These are phyloP conservation scores for Didymella exigua DNA, from an alignment of 2,329 filamentous ascomycete genomes.

Conservation along the genomic window DNA sequence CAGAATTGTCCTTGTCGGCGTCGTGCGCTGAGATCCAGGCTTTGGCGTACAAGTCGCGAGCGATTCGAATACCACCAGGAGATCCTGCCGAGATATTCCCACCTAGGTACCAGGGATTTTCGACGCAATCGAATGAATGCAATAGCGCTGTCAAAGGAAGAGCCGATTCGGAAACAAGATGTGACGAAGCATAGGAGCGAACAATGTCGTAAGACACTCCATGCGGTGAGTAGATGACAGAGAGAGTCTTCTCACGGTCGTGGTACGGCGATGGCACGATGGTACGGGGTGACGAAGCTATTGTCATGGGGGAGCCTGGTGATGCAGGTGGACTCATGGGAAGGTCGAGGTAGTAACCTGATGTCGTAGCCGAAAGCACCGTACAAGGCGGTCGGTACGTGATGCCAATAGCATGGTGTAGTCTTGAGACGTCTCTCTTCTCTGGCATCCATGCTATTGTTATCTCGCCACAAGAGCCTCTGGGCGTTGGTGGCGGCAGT, in stretches of 20 bases:
- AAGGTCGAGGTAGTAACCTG: conserved; percentile 46
- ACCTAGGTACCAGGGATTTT: conserved; percentile 67
- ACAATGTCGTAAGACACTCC: conserved; percentile 63
- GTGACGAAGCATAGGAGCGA: conserved; percentile 60
- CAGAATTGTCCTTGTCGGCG: conserved; percentile 62
- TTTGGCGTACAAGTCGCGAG: conserved; percentile 58
- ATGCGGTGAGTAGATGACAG: conserved; percentile 69
- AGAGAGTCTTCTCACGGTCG: conserved; percentile 56
- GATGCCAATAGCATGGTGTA: conserved; percentile 72
- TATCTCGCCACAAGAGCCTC: conserved; percentile 67
- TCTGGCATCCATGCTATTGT: conserved; percentile 71
- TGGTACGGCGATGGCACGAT: conserved; percentile 42
- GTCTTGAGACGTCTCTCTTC: conserved; percentile 63
- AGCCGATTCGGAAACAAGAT: conserved; percentile 62
- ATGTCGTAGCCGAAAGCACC: conserved; percentile 39
- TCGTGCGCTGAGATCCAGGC: conserved; percentile 69
- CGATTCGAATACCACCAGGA: conserved; percentile 63
- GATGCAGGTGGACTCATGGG: conserved; percentile 46
- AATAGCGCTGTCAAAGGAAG: conserved; percentile 68
- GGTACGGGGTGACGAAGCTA: conserved; percentile 41
- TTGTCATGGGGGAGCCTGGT: conserved; percentile 40
- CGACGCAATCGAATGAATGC: conserved; percentile 66
- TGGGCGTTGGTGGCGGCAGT: conserved; percentile 59
- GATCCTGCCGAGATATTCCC: conserved; percentile 64
- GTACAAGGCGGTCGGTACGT: conserved; percentile 68